Conservation (phyloP, 1,284 basidiomycete species). For the Rhodotorula sp. region DNA sequence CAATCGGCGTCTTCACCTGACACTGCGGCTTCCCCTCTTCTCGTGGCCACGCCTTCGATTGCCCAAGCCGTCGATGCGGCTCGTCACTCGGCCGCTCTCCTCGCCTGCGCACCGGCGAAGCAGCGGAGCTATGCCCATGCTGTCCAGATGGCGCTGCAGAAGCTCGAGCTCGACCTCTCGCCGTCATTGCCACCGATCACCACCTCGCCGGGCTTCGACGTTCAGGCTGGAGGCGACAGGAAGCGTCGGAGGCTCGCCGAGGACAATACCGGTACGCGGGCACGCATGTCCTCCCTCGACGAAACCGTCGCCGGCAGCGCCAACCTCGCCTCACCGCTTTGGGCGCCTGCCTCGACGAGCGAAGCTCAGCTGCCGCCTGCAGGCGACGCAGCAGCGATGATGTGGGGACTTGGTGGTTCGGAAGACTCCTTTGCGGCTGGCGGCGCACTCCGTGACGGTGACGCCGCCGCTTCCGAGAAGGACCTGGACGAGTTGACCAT, state of each 20-base stretch:
- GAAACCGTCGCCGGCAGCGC: no score
- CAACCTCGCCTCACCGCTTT: no score
- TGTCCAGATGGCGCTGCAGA: constrained; percentile 22
- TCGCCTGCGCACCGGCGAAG: constrained; percentile 17
- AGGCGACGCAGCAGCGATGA: no score
- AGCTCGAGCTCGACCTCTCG: constrained; percentile 29
- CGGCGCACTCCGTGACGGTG: background rate
- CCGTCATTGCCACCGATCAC: background rate
- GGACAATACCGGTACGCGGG: no score
- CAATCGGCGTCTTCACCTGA: constrained; percentile 26
- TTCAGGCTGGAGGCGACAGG: background rate
- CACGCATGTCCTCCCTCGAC: no score
- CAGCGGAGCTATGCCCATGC: constrained; percentile 24
- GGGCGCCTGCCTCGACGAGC: no score
- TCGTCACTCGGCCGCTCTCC: constrained; percentile 17
- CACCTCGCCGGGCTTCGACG: background rate
- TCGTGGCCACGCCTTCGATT: constrained; percentile 13
- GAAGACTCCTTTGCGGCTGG: background rate
- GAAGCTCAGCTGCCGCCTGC: no score
- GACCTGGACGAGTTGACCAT: constrained; percentile 19
- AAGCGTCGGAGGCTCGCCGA: background rate
- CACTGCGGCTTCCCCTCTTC: constrained; percentile 15
- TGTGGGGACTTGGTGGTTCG: background rate
- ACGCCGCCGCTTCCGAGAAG: background rate
- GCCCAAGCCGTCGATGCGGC: constrained; percentile 25